Evolutionary conservation across 2,329 filamentous ascomycete genomes (phyloP), one percentile per base, ranked within the genome.

Genomic region (Knufia petricola): DNA sequence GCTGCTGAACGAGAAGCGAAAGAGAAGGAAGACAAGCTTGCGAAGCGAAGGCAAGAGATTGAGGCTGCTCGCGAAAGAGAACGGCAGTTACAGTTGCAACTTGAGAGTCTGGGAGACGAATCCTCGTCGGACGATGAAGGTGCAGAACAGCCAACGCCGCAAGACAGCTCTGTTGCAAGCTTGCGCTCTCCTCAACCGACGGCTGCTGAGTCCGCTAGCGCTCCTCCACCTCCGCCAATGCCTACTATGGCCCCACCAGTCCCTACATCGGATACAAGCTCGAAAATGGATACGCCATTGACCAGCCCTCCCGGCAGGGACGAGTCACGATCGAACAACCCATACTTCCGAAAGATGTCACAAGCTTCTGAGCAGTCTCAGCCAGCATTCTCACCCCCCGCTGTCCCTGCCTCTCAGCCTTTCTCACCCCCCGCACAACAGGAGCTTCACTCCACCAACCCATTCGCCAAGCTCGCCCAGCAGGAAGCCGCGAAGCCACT

Each of bases 11-110:
- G 84, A 43, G 87, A 92, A 58, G 80, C 88, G 6, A 90, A 87
- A 66, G 87, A 95, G 59, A 89, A 94, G 63, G 90, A 96, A 64
- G 74, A 81, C 46, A 84, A 85, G 63, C 73, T 95, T 55, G 86
- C 86, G 20, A 84, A 85, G 30, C 86, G 92, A 60, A 82, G 87
- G 58, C 89, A 87, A 1, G 90, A 98, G 66, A 84, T 96, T 50
- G 92, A 96, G 66, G 87, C 85, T 26, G 88, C 90, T 4, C 84
- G 84, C 61, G 87, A 94, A 69, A 82, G 87, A 45, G 92, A 96
- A 68, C 78, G 89, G 55, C 87, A 95, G 63, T 78, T 96, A 37
- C 85, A 92, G 63, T 79, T 83, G 55, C 88, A 95, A 68, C 78
- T 95, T 17, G 88, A 94, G 79, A 75, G 77, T 74, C 65, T 82